Conservation (phyloP, 495 filamentous ascomycete species). For the Hypoxylon lienhwacheense region DNA sequence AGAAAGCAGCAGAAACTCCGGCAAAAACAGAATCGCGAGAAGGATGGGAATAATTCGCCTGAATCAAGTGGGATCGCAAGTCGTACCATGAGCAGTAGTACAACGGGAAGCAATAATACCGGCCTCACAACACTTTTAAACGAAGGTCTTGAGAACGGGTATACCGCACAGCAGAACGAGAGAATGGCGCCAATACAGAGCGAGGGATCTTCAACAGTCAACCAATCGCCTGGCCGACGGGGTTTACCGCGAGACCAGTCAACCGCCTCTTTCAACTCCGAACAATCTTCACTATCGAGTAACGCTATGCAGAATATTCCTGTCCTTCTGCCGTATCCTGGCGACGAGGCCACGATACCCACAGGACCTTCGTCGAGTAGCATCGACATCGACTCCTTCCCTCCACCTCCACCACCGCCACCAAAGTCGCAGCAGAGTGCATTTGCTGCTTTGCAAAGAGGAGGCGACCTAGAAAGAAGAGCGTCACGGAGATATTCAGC, state of each 20-base stretch:
- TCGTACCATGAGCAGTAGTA: slow-evolving; percentile 69
- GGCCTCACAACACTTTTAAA: slow-evolving; percentile 69
- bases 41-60: slow-evolving; percentile 50
- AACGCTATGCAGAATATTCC: slow-evolving; percentile 68
- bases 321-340: slow-evolving; percentile 64
- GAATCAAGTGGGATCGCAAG: slow-evolving; percentile 43
- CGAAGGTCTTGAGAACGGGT: slow-evolving; percentile 55
- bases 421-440: slow-evolving; percentile 87
- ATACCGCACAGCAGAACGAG: slow-evolving; percentile 38
- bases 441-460: slow-evolving; percentile 83
- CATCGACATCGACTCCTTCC: slow-evolving; percentile 57
- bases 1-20: slow-evolving; percentile 91
- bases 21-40: slow-evolving; percentile 74
- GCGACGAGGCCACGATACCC: slow-evolving; percentile 53
- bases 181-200: slow-evolving; percentile 17
- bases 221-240: slow-evolving; percentile 47
- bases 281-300: slow-evolving; percentile 65
- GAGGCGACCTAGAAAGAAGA: slow-evolving; percentile 87
- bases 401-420: slow-evolving; percentile 72
- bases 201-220: slow-evolving; percentile 16
- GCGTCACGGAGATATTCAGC: slow-evolving; percentile 91
- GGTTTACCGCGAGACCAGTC: slow-evolving; percentile 50
- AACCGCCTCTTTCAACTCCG: slow-evolving; percentile 48
- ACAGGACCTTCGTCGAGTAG: slow-evolving; percentile 44
- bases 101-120: slow-evolving; percentile 59